phyloP scores from a whole-genome alignment of 345 rosid genomes.

The Camelina sativa region DNA sequence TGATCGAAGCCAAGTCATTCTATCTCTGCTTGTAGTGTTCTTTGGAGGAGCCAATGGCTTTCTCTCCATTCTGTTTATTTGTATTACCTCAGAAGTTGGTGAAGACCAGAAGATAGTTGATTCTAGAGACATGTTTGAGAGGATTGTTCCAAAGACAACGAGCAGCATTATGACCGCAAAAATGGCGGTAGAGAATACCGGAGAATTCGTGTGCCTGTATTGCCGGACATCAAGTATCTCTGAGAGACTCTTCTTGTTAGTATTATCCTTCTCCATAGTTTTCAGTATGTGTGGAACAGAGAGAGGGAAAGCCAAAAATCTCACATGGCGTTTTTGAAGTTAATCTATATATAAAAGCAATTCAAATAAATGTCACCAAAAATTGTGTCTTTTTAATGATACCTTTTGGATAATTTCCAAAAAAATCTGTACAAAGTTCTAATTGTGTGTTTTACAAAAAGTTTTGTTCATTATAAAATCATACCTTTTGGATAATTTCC shows the following conservation, averaged over 20 bases:
- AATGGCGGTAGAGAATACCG: conserved; percentile 38
- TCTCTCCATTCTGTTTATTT: conserved; percentile 42
- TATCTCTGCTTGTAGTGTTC: conserved; percentile 51
- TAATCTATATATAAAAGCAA: no score
- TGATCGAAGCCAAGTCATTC: conserved; percentile 55
- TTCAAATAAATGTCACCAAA: no score
- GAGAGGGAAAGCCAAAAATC: conserved; percentile 22
- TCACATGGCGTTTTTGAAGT: conserved; percentile 8
- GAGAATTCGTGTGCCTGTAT: conserved; percentile 37
- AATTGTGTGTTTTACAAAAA: no score
- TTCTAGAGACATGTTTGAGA: conserved; percentile 38
- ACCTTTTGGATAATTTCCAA: no score
- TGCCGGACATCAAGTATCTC: conserved; percentile 31
- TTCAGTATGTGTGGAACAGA: conserved; percentile 28
- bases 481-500: no score
- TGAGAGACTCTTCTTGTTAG: conserved; percentile 29
- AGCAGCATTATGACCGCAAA: conserved; percentile 48
- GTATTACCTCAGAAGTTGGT: conserved; percentile 30
- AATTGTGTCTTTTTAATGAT: no score
- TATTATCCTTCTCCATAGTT: conserved; percentile 42
- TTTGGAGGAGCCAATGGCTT: conserved; percentile 52
- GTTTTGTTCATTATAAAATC: no score
- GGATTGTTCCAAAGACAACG: conserved; percentile 46
- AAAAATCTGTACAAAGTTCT: no score
- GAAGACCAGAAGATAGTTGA: conserved; percentile 16